Conservation (phyloP, 2,329 filamentous ascomycete genomes). For the Hymenoscyphus repandus region DNA sequence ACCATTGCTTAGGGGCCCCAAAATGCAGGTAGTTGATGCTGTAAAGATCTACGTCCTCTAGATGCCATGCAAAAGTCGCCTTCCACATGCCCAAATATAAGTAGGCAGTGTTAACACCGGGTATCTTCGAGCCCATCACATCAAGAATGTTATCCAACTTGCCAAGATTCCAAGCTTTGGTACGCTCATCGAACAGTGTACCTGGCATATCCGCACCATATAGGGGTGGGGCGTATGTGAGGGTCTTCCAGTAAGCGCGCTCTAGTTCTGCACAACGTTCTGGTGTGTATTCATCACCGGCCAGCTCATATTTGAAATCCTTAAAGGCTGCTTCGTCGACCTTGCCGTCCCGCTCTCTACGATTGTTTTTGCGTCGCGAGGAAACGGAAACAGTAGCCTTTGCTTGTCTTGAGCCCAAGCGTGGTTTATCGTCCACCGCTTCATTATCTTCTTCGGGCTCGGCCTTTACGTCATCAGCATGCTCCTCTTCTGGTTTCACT, state of each 20-base stretch:
- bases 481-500: conserved; percentile 32
- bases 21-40: conserved; percentile 99
- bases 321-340: conserved; percentile 89
- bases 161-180: conserved; percentile 86
- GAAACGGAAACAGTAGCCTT: conserved; percentile 64
- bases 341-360: conserved; percentile 68
- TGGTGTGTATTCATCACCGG: conserved; percentile 78
- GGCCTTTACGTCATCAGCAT: conserved; percentile 30
- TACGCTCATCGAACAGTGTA: conserved; percentile 84
- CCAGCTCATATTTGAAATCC: conserved; percentile 84
- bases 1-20: conserved; percentile 98
- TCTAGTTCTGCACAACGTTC: conserved; percentile 94
- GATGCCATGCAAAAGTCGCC: conserved; percentile 97
- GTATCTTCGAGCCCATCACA: conserved; percentile 89
- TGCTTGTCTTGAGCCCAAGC: conserved; percentile 42
- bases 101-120: conserved; percentile 96
- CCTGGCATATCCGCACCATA: conserved; percentile 97
- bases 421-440: conserved; percentile 37
- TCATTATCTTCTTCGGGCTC: conserved; percentile 40
- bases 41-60: conserved; percentile 97
- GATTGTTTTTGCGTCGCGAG: conserved; percentile 80
- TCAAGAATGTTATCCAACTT: conserved; percentile 91
- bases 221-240: conserved; percentile 90
- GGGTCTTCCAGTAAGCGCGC: conserved; percentile 91
- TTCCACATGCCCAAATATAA: conserved; percentile 99